Base-by-base conservation (phyloP, 305 asterid species). In the Ruellia speciosa region DNA sequence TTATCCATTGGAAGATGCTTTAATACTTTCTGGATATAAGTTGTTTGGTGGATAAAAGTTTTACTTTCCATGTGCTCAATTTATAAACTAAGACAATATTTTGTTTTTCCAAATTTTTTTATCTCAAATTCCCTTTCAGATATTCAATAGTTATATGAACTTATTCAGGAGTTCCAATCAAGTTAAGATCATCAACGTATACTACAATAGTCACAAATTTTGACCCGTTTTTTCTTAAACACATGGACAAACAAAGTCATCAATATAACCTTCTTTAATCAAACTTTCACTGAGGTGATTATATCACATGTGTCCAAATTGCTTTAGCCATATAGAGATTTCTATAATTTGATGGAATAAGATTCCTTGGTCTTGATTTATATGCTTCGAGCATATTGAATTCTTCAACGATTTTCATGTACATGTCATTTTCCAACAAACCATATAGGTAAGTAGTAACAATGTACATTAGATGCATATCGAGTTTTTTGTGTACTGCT, bases 111-210 rank as follows among this genome's bases (percentile, higher is more conserved):
- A 13, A 58, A 15, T 3, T 58, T 50, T 14, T 58, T 43, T 34
- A 58, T 18, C 43, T 18, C 52, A 24, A 41, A 58, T 58, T 31
- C 28, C 6, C 7, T 9, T 58, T 58, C 52, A 58, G 11, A 45
- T 41, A 18, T 5, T 18, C 19, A 11, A 58, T 15, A 13, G 56
- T 6, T 5, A 14, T 6, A n/a, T 1, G 18, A 2, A 60, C 7
- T 34, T 48, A 55, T 34, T 64, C 35, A 4, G 9, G 31, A 64
- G 69, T 64, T n/a, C 57, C 13, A 11, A 47, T 48, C 0, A 64
- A 6, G 13, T 34, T 49, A 3, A 56, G 14, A 56, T 65, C 58
- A 65, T 47, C 63, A 16, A 64, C 50, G 34, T 64, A 48, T 7
- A 56, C 57, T 6, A 14, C 46, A 0, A 66, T 52, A 6, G 53